A percentile compares a stretch with the other conserved stretches of the same genome.
Evolutionary conservation across 306 rosid genomes (phyloP).

Genomic region (Quercus glauca): DNA sequence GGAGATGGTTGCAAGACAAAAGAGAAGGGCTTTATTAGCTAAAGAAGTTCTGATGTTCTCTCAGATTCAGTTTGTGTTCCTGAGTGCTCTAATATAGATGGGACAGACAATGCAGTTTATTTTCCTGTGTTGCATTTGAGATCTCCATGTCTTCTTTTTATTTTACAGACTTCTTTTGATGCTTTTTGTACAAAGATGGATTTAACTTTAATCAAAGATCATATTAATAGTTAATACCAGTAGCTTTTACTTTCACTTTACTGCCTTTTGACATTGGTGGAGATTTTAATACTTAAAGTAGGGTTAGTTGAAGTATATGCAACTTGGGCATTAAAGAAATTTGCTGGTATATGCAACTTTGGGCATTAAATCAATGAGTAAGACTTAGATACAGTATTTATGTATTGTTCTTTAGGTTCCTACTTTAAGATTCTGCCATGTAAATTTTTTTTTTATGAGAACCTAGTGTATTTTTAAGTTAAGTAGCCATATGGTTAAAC

Average conservation of each 20-base stretch:
- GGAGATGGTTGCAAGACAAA: constrained; percentile 91
- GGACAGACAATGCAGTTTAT: constrained; percentile 13
- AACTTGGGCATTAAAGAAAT: neutral
- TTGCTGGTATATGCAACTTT: no score
- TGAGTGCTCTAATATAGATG: constrained; percentile 22
- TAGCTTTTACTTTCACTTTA: constrained; percentile 6
- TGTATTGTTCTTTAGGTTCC: no score
- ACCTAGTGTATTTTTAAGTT: no score
- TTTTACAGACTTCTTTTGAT: constrained; percentile 15
- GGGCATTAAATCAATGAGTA: no score
- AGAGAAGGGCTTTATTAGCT: constrained; percentile 75
- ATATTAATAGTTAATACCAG: neutral
- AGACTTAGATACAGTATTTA: no score
- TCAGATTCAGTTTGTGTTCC: constrained; percentile 8
- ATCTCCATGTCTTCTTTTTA: constrained; percentile 25
- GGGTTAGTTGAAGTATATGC: constrained; percentile 2
- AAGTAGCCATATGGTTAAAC: no score
- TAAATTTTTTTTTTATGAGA: no score
- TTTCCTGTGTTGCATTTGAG: constrained; percentile 17
- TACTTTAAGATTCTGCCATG: no score
- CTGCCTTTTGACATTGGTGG: constrained; percentile 19
- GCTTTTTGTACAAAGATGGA: constrained; percentile 40
- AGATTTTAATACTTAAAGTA: constrained; percentile 15
- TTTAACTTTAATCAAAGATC: constrained; percentile 35
- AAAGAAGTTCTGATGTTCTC: constrained; percentile 21